Evolutionary conservation across 202 grass and related monocot genomes (phyloP), one percentile per base, ranked within the genome.

Genomic region (Carex sylvatica): DNA sequence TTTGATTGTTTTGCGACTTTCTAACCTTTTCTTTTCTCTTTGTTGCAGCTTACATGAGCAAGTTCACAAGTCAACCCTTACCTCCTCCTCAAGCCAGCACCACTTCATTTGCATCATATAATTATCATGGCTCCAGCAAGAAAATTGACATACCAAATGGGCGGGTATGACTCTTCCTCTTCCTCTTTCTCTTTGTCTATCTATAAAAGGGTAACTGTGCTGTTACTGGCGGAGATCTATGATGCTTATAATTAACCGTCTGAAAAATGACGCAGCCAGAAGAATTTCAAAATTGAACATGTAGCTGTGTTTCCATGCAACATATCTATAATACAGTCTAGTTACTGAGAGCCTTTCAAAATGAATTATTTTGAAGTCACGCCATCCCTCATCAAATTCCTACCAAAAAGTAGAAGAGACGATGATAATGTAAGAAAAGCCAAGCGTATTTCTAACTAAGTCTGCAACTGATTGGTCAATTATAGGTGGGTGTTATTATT

Each of bases 141-240:
- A 93, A 89, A 78, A 99, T 99, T 65, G 91, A 96, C 80, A 92
- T 99, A 12, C 96, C 96, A 80, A 99, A 90, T 89, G 91, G 91
- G 82, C 87, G 96, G 87, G 96, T 96, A 92, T 36, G 49, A 13
- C 67, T 18, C 69, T n/a, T 28, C 64, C 12, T 5, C 26, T 72
- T 26, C 81, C 47, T 19, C 74, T 28, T 64, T 4, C 13, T 35
- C 33, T 52, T 2, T 8, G 6, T 59, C 70, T 30, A 15, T 74
- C 22, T 12, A 18, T 65, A 22, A 16, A 44, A 33, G 26, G 8
- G 64, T 36, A 33, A 19, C 13, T 67, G 2, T 33, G 65, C 14
- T 85, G 15, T 52, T n/a, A 1, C 51, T 18, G 24, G 74, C 1
- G 4, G 16, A 61, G 53, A 35, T 80, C 15, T 36, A 60, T 61